These are phyloP conservation scores for Leccinum insolens DNA, from an alignment of 1,284 basidiomycete genomes.

Conservation along the genomic window DNA sequence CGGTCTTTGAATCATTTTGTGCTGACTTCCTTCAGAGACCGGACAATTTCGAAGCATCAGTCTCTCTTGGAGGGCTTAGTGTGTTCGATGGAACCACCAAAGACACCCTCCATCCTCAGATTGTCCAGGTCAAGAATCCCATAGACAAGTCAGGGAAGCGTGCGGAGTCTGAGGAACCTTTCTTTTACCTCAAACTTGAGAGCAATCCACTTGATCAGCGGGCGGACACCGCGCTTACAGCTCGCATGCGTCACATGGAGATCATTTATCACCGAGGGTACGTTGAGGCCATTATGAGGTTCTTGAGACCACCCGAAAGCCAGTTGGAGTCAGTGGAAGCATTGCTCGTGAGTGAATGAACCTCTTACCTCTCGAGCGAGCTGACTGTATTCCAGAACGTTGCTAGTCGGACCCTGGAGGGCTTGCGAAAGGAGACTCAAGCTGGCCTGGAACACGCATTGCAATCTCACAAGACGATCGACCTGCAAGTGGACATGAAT, in stretches of 20 bases:
- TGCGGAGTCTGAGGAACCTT: conserved; percentile 63
- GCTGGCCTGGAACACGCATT: conserved; percentile 95
- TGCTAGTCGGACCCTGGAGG: conserved; percentile 94
- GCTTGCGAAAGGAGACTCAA: conserved; percentile 92
- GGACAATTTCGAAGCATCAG: conserved; percentile 78
- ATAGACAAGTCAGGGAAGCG: conserved; percentile 25
- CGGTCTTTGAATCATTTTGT: conserved; percentile 89
- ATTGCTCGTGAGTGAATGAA: conserved; percentile 58
- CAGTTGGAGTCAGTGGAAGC: conserved; percentile 96
- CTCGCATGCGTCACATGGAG: conserved; percentile 96
- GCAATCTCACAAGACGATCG: conserved; percentile 93
- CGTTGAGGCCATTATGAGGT: conserved; percentile 89
- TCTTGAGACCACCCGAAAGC: conserved; percentile 94
- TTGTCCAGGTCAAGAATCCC: conserved; percentile 87
- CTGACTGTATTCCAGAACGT: conserved; percentile 61
- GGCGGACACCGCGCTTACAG: conserved; percentile 89
- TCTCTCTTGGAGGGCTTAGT: conserved; percentile 87
- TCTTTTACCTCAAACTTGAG: conserved; percentile 94
- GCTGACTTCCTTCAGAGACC: conserved; percentile 86
- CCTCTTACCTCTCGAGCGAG: background rate
- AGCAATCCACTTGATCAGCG: conserved; percentile 91
- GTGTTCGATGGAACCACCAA: conserved; percentile 92
- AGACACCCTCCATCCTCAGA: conserved; percentile 86
- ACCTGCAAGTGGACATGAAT: conserved; percentile 95
- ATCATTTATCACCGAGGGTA: conserved; percentile 97